Conservation (phyloP, 2,329 filamentous ascomycete species). For the Diplodia corticola region DNA sequence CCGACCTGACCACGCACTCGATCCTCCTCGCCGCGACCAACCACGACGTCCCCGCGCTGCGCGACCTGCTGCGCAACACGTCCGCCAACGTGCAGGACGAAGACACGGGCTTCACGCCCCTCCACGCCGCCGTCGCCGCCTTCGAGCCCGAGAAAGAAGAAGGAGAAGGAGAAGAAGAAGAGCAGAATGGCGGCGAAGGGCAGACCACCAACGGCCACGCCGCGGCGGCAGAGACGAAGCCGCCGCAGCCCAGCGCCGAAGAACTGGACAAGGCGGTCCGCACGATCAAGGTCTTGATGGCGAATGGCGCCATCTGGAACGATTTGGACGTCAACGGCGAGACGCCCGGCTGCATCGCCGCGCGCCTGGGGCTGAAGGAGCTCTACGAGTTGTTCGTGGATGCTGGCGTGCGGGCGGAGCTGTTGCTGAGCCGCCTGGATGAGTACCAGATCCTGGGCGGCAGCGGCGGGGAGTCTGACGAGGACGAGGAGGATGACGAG, state of each 20-base stretch:
- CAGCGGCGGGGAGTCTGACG: conserved; percentile 55
- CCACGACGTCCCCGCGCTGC: conserved; percentile 67
- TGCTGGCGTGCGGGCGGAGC: conserved; percentile 85
- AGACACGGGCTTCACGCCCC: conserved; percentile 79
- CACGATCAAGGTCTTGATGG: conserved; percentile 73
- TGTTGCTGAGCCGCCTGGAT: conserved; percentile 79
- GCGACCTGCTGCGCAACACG: conserved; percentile 64
- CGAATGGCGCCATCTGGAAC: conserved; percentile 96
- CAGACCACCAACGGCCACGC: conserved; percentile 31
- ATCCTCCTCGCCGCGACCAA: conserved; percentile 67
- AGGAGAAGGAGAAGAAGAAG: neutral
- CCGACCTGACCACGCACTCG: conserved; percentile 54
- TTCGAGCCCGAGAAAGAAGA: conserved; percentile 44
- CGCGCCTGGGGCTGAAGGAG: conserved; percentile 63
- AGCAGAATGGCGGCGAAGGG: conserved; percentile 31
- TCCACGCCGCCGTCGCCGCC: conserved; percentile 83
- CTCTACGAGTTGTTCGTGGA: conserved; percentile 84
- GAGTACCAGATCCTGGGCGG: conserved; percentile 74
- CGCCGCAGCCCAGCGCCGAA: conserved; percentile 31
- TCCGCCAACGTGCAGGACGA: conserved; percentile 78
- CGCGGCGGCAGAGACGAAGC: conserved; percentile 32
- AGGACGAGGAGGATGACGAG: conserved; percentile 50
- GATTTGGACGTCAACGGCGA: conserved; percentile 83
- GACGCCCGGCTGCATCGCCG: conserved; percentile 87
- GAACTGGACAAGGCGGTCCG: conserved; percentile 59